phyloP scores from a whole-genome alignment of 345 rosid species.

The Gossypium anomalum region DNA sequence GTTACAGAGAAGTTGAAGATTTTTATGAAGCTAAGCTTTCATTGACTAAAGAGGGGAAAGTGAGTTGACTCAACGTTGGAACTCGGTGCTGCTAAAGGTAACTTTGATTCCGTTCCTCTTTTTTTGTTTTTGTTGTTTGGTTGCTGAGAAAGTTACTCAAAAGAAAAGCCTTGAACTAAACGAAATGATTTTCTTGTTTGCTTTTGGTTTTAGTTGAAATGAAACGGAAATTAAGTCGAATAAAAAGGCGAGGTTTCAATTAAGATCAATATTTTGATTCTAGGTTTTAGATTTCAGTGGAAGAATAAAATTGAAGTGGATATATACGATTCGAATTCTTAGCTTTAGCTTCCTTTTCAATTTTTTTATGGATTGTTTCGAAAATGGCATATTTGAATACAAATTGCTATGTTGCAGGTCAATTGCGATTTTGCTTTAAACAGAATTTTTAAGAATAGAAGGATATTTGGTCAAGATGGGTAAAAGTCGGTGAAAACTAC shows the following conservation, averaged over 20 bases:
- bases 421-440: not conserved
- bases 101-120: slow-evolving; percentile 20
- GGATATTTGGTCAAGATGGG: not conserved
- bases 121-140: slow-evolving; percentile 26
- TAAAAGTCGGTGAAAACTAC: not conserved
- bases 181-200: not conserved
- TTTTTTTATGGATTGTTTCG: not conserved
- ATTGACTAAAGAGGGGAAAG: slow-evolving; percentile 22
- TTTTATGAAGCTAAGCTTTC: slow-evolving; percentile 28
- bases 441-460: not conserved
- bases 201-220: slow-evolving; percentile 6
- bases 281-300: slow-evolving; percentile 2
- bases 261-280: slow-evolving; percentile 6
- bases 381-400: slow-evolving; percentile 1
- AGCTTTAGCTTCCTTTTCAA: not conserved
- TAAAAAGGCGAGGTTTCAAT: not conserved
- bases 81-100: slow-evolving; percentile 19
- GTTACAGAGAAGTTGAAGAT: not conserved
- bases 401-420: slow-evolving; percentile 15
- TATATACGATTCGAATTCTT: slow-evolving; percentile 8
- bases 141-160: slow-evolving; percentile 24
- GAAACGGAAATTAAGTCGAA: not conserved
- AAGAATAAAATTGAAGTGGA: slow-evolving; percentile 3
- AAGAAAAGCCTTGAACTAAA: not conserved
- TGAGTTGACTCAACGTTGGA: slow-evolving; percentile 29